Evolutionary conservation across 768 basidiomycete genomes (phyloP).

Genomic region (Pleurotus giganteus): DNA sequence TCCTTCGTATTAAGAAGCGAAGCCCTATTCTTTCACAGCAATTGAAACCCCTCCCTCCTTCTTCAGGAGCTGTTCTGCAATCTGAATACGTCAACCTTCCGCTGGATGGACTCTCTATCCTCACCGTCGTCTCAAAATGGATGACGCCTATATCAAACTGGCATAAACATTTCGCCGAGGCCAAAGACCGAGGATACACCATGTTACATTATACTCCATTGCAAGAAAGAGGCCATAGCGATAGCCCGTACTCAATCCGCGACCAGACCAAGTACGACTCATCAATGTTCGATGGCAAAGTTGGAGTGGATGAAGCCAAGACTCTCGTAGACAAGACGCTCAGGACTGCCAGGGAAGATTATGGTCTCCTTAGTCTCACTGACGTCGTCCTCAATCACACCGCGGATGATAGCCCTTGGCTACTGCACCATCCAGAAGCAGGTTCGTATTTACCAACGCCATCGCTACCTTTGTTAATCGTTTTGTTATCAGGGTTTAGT

Average conservation of each 20-base stretch:
- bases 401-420: constrained; percentile 90
- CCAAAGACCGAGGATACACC: constrained; percentile 89
- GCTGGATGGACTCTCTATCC: constrained; percentile 82
- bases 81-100: constrained; percentile 65
- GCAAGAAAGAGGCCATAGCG: constrained; percentile 85
- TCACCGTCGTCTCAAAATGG: constrained; percentile 97
- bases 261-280: constrained; percentile 84
- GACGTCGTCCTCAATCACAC: constrained; percentile 99
- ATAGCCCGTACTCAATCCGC: constrained; percentile 92
- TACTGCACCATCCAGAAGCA: constrained; percentile 92
- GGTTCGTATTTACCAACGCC: constrained; percentile 45
- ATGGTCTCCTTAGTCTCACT: constrained; percentile 84
- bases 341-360: constrained; percentile 74
- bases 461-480: background rate
- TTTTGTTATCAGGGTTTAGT: constrained; percentile 67
- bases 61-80: constrained; percentile 48
- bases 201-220: constrained; percentile 98
- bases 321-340: constrained; percentile 63
- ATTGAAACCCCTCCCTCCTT: constrained; percentile 47
- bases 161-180: constrained; percentile 79
- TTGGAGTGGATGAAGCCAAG: constrained; percentile 47
- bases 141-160: constrained; percentile 85
- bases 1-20: constrained; percentile 74
- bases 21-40: constrained; percentile 66
- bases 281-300: constrained; percentile 53